Conservation (phyloP, 805 yeast species). For the Clavispora carvajalis region DNA sequence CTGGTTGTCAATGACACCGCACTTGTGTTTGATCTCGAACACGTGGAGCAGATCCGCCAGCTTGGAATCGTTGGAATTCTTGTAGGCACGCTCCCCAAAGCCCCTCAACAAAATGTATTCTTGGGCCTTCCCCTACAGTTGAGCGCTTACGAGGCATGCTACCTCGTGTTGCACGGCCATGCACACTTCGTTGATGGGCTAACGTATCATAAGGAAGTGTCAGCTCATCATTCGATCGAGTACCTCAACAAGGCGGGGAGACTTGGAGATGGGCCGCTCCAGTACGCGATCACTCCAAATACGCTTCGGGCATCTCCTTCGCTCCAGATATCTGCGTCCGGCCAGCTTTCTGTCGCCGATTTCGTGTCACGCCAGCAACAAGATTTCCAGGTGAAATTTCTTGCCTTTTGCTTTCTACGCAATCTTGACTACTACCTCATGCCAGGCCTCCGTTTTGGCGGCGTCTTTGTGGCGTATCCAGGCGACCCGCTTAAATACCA, state of each 20-base stretch:
- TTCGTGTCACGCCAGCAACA: constrained; percentile 4
- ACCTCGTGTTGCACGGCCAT: constrained; percentile 45
- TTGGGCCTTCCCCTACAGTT: constrained; percentile 77
- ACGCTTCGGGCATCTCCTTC: neutral
- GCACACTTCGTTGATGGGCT: constrained; percentile 42
- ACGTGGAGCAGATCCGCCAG: constrained; percentile 49
- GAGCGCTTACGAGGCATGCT: constrained; percentile 66
- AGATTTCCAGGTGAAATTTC: constrained; percentile 8
- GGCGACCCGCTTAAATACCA: constrained; percentile 92
- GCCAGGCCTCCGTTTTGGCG: constrained; percentile 92
- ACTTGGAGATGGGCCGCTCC: neutral
- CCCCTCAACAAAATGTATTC: constrained; percentile 93
- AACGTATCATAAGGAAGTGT: constrained; percentile 16
- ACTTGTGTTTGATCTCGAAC: constrained; percentile 54
- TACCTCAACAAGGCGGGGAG: neutral
- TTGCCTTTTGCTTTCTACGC: constrained; percentile 36
- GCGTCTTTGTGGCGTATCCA: constrained; percentile 83
- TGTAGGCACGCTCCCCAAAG: constrained; percentile 76
- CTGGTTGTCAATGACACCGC: constrained; percentile 26
- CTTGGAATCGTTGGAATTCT: constrained; percentile 72
- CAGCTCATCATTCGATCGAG: neutral
- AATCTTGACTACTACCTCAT: constrained; percentile 49
- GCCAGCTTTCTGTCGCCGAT: neutral
- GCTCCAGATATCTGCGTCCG: neutral
- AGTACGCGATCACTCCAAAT: constrained; percentile 1